Evolutionary conservation across 768 basidiomycete species (phyloP).

Genomic region (Rossbeevera mucosa): DNA sequence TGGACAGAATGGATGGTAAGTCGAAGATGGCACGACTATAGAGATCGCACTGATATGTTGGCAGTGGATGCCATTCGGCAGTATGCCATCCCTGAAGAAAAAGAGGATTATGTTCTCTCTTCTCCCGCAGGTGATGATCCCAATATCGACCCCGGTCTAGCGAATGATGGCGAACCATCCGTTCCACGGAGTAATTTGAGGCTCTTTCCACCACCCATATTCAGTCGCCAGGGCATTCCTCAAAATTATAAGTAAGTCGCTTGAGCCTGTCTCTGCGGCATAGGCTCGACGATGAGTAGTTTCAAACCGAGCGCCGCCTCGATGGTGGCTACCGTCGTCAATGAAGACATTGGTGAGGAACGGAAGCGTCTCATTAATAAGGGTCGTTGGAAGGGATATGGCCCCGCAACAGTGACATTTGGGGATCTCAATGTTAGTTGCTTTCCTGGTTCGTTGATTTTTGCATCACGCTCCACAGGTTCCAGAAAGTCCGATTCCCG

Average conservation of each 20-base stretch:
- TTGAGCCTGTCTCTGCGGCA: not conserved
- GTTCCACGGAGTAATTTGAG: constrained; percentile 55
- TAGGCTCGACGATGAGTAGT: constrained; percentile 32
- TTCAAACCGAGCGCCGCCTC: constrained; percentile 79
- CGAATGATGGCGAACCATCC: constrained; percentile 11
- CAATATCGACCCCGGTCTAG: constrained; percentile 51
- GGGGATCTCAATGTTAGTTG: constrained; percentile 44
- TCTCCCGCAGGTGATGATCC: constrained; percentile 26
- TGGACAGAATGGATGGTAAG: constrained; percentile 82
- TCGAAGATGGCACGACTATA: not conserved
- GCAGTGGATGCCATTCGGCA: constrained; percentile 68
- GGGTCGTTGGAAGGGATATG: constrained; percentile 82
- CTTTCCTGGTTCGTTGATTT: not conserved
- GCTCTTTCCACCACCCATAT: constrained; percentile 84
- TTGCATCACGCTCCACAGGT: constrained; percentile 36
- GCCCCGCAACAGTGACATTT: constrained; percentile 68
- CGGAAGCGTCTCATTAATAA: constrained; percentile 79
- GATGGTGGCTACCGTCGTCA: constrained; percentile 57
- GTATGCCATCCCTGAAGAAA: constrained; percentile 67
- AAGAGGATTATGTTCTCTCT: constrained; percentile 54
- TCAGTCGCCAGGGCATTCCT: constrained; percentile 76
- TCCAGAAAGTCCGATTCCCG: constrained; percentile 59
- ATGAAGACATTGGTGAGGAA: constrained; percentile 77
- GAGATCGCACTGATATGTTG: constrained; percentile 1
- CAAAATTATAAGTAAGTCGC: constrained; percentile 70